Evolutionary conservation across 148 eudicot species (phyloP), one percentile per base, ranked within the genome.

Genomic region (Tetragonia tetragonoides): DNA sequence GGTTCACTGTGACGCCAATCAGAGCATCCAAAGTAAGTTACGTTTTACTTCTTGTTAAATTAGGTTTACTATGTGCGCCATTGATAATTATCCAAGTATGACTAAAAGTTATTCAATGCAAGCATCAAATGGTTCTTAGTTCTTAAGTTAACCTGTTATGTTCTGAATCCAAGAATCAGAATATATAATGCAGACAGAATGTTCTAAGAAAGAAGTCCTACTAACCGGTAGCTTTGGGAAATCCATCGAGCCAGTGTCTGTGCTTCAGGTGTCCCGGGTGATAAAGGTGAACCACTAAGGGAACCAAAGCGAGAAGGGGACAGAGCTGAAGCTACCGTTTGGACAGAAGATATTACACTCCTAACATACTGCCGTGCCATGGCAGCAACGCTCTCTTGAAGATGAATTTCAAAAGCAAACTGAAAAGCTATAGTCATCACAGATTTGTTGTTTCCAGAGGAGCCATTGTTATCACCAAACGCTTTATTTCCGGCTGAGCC

Each of bases 391-490:
- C 83, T 89, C 53, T 89, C 94, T 77, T 92, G 97, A 69, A 92
- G 90, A 70, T 90, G 94, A 62, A 85, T 81, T 79, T 92, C 94
- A 49, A 82, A 92, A 16, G 97, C 92, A 83, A 92, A 90, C 82
- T 92, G 97, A 79, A 92, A 90, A 18, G 97, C 97, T 77, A 92
- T 87, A 40, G 97, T 90, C 97, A 92, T 90, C 20, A 92, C 91
- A 3, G 97, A 92, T 82, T 90, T 92, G 68, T 78, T 70, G 75
- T 76, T 81, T 41, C 92, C 89, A 16, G 79, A 37, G 20, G 16
- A 70, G 3, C 76, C 75, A 37, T 51, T 64, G 40, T 79, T 84
- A 39, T 80, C 82, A 16, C 87, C 87, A 12, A 78, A 59, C 14
- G 80, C 61, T 80, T 85, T 83, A 78, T 75, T 88, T 61, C 89